Evolutionary conservation across 306 rosid species (phyloP), one percentile per base, ranked within the genome.

Genomic region (Quillaja saponaria): DNA sequence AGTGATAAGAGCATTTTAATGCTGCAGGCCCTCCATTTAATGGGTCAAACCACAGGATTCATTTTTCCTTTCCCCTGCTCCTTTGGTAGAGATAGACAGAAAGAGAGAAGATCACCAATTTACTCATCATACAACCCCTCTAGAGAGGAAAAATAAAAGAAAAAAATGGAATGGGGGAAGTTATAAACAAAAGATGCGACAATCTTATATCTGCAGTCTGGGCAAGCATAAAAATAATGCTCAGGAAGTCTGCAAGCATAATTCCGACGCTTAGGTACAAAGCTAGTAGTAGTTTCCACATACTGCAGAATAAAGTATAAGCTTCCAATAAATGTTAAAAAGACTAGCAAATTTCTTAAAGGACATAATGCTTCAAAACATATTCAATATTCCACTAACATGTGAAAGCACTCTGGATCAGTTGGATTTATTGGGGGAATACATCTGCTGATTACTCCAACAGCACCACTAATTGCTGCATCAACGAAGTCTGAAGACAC

Each of bases 331-430:
- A n/a, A n/a, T n/a, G n/a, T n/a, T n/a, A n/a, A n/a, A n/a, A n/a
- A n/a, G n/a, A n/a, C n/a, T 55, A 11, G 33, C 46, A 15, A 51
- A 40, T 18, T 25, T 25, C 2, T 25, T 25, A 25, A 4, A 25
- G 31, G 31, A 25, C 31, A 25, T 25, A 4, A 25, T 25, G 31
- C 4, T 25, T 25, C 31, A 25, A 25, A 25, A 25, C 31, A 25
- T 25, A 25, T 25, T 25, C 31, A 25, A 4, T n/a, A 25, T 25
- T 25, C 31, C 39, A 84, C 99, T 89, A 65, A 94, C 99, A 94
- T 94, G 86, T 94, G 99, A 82, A 94, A 94, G 87, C 97, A 94
- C 85, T 89, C 99, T 10, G 99, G 99, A 55, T 94, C 99, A 2
- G 99, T 89, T 44, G 97, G 99, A 70, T 94, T 94, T 76, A 94